Evolutionary conservation across 352 stramenopile species (phyloP).

Genomic region (Globisporangium iwayamae): DNA sequence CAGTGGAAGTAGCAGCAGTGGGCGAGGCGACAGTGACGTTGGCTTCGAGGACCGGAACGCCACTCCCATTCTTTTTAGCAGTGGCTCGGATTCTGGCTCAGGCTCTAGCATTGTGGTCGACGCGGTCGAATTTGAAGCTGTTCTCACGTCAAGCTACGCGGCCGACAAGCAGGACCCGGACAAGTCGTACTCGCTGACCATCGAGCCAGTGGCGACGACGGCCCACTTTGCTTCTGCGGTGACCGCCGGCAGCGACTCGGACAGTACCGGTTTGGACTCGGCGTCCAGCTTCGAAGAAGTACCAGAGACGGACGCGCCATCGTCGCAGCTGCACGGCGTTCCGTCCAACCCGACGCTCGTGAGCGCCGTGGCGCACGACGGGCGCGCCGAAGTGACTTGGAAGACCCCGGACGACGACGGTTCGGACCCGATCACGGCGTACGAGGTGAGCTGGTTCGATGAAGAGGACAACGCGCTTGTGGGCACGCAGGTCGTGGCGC

Average conservation of each 20-base stretch:
- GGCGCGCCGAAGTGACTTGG: constrained; percentile 58
- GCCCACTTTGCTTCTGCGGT: not conserved
- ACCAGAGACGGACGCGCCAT: constrained; percentile 1
- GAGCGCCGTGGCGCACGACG: constrained; percentile 45
- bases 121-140: not conserved
- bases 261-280: not conserved
- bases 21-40: not conserved
- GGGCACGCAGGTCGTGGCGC: constrained; percentile 37
- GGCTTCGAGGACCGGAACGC: not conserved
- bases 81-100: not conserved
- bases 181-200: not conserved
- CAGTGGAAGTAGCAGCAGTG: not conserved
- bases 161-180: not conserved
- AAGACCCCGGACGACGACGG: constrained; percentile 62
- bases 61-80: not conserved
- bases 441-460: constrained; percentile 64
- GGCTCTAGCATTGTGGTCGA: not conserved
- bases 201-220: not conserved
- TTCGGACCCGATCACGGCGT: constrained; percentile 47
- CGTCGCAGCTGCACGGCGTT: constrained; percentile 44
- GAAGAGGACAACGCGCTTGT: constrained; percentile 37
- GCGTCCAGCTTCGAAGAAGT: not conserved
- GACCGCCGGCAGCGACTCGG: not conserved
- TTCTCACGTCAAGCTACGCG: not conserved
- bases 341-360: constrained; percentile 64